Percentiles rank a stretch among this genome's conserved stretches.
phyloP scores from a whole-genome alignment of 441 rosid genomes.

The Pelargonium australe region DNA sequence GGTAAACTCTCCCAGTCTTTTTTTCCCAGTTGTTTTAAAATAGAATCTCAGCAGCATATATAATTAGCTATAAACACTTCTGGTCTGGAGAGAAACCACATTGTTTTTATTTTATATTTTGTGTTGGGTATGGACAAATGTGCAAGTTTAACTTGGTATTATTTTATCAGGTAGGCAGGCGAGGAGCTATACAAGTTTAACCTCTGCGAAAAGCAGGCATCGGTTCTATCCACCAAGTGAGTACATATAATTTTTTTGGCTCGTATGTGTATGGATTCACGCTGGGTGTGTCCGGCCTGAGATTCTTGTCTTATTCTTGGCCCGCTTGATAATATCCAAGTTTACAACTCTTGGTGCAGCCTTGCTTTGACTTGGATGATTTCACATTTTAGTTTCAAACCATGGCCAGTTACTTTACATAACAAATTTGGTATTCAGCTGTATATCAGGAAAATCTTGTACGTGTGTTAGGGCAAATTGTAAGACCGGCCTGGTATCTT shows the following conservation, averaged over 20 bases:
- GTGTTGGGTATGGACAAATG: background rate
- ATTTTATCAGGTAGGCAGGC: background rate
- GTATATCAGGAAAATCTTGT: too few species aligned
- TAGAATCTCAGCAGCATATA: too few species aligned
- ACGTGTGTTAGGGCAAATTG: background rate
- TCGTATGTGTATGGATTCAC: background rate
- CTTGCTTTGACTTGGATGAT: background rate
- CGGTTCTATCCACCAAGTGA: conserved; percentile 10
- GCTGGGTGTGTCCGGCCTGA: conserved; percentile 16
- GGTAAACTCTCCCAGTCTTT: too few species aligned
- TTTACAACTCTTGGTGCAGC: background rate
- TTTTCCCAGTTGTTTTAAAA: too few species aligned
- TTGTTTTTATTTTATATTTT: too few species aligned
- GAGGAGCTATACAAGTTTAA: background rate
- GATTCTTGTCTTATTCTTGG: conserved; percentile 6
- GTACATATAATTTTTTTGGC: background rate
- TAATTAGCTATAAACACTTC: background rate
- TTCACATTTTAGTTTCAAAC: background rate
- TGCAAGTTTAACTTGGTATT: background rate
- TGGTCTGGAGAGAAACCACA: too few species aligned
- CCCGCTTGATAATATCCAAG: conserved; percentile 9
- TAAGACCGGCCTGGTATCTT: conserved; percentile 18
- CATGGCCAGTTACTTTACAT: too few species aligned
- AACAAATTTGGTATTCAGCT: too few species aligned
- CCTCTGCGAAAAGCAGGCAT: background rate